These are phyloP conservation scores for Globisporangium cederbergense DNA, from an alignment of 352 stramenopile species.

Conservation along the genomic window DNA sequence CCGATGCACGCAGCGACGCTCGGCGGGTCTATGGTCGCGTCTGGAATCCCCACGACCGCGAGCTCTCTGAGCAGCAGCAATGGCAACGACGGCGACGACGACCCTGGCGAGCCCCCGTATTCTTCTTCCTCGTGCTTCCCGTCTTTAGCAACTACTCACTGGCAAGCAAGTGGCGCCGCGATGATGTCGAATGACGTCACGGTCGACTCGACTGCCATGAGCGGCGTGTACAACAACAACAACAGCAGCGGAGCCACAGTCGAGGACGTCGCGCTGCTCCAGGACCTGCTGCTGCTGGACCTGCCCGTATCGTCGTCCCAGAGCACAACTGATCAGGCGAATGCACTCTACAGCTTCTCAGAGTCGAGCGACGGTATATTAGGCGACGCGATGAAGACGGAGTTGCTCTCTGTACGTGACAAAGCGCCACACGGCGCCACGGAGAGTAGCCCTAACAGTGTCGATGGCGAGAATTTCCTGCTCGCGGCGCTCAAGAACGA, in stretches of 20 bases:
- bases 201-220: background rate
- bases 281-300: conserved; percentile 15
- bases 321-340: background rate
- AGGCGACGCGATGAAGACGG: background rate
- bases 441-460: conserved; percentile 4
- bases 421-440: background rate
- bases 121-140: background rate
- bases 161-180: background rate
- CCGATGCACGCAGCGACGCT: conserved; percentile 6
- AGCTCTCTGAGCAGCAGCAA: background rate
- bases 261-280: conserved; percentile 16
- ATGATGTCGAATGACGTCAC: background rate
- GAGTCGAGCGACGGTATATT: background rate
- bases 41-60: background rate
- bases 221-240: background rate
- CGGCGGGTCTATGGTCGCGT: conserved; percentile 6
- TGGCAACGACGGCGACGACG: conserved; percentile 9
- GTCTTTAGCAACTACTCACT: background rate
- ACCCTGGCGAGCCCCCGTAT: conserved; percentile 1
- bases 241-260: background rate
- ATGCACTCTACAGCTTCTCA: background rate
- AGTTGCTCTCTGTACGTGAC: background rate
- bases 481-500: background rate
- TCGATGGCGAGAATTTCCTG: background rate
- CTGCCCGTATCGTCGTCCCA: background rate